Base-by-base conservation (phyloP, 768 basidiomycete genomes). In the Rhodotorula toruloides region DNA sequence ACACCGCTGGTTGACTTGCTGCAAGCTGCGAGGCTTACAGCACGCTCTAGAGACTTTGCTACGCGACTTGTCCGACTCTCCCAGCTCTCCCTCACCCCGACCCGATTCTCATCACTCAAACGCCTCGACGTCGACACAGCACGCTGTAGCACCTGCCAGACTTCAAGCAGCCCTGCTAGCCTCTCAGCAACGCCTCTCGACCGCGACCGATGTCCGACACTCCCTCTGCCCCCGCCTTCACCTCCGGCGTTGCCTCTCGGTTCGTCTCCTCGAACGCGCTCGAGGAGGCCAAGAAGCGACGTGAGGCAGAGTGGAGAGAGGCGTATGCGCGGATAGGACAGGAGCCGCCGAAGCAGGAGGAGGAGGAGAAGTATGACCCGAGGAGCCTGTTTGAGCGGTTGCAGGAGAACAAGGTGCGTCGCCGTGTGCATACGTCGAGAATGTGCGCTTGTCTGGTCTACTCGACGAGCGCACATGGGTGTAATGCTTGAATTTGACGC, bases 311-410 rank as follows among this genome's bases (percentile, higher is more conserved):
- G 68, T 80, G 79, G 79, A 76, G 74, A 59, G 78, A 74, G 27
- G 79, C 79, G 13, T 80, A 80, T 70, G 78, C 69, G 31, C 74
- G 79, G 48, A 68, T 80, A 22, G 79, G 79, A 0, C 75, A 79
- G 68, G 76, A 77, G 47, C 78, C 79, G 2, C 79, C 79, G 12
- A 70, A 75, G 31, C 31, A 65, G 50, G 58, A 64, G 22, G 59
- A 71, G 40, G 75, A 76, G 14, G 72, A 60, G 39, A 72, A 69
- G 47, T 76, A 79, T 56, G 79, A 79, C 69, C 75, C 75, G 16
- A 58, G 77, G 54, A 78, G 78, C 21, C 61, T 80, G 40, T 79
- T 65, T 58, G 79, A 80, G 73, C 76, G 75, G 54, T 54, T 71
- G 54, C 55, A 77, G 68, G 63, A 71, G 54, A 73, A 77, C 60